These are phyloP conservation scores for Phlyctochytrium bullatum DNA, from an alignment of 192 early-diverging fungal species.

Conservation along the genomic window DNA sequence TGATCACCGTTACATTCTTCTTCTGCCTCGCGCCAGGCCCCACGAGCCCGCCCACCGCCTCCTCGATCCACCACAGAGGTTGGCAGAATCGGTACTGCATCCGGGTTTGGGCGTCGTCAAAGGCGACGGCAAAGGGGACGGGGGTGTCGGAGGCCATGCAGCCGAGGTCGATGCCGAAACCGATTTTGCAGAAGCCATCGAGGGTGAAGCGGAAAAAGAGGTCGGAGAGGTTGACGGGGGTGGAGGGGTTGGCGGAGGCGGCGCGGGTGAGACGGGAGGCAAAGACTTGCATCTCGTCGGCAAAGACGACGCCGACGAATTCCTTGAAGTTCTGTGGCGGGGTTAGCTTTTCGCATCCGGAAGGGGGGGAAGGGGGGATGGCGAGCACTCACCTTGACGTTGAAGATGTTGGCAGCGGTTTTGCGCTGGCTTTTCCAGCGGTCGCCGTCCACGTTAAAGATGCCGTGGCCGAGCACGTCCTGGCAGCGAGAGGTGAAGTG, in stretches of 20 bases:
- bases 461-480: slow-evolving; percentile 63
- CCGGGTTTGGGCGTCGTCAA: slow-evolving; percentile 29
- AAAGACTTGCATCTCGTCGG: slow-evolving; percentile 26
- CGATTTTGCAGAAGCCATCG: slow-evolving; percentile 36
- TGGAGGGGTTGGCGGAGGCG: background rate
- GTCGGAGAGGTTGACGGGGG: slow-evolving; percentile 34
- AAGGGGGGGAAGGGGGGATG: background rate
- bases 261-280: slow-evolving; percentile 12
- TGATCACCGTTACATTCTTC: slow-evolving; percentile 16
- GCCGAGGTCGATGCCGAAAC: slow-evolving; percentile 22
- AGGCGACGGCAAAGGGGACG: slow-evolving; percentile 29
- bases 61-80: slow-evolving; percentile 23
- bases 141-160: background rate
- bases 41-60: background rate
- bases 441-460: slow-evolving; percentile 71
- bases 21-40: slow-evolving; percentile 4
- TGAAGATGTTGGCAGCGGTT: slow-evolving; percentile 44
- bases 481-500: slow-evolving; percentile 26
- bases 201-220: slow-evolving; percentile 38
- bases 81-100: slow-evolving; percentile 17
- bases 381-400: slow-evolving; percentile 15
- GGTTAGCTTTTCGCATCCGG: background rate
- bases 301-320: slow-evolving; percentile 32
- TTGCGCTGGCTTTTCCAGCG: slow-evolving; percentile 64
- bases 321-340: slow-evolving; percentile 35